Evolutionary conservation across 768 basidiomycete genomes (phyloP), one percentile per base, ranked within the genome.

Genomic region (Pisolithus sp.): DNA sequence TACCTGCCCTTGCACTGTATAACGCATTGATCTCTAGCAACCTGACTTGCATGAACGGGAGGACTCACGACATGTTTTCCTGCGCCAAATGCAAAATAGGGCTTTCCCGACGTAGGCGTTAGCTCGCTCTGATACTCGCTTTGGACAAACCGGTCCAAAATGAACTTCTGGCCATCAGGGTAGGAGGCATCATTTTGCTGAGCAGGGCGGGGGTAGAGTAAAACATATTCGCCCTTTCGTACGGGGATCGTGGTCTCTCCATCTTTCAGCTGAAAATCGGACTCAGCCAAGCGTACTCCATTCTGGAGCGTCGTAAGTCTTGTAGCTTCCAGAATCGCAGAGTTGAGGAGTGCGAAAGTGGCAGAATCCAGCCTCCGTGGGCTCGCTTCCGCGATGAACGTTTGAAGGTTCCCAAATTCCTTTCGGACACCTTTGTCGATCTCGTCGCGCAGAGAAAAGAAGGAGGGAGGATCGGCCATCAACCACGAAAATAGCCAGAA

Each of bases 381-480:
- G 39, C 31, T 53, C 1, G 52, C 54, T 5, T 44, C 21, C 1
- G 23, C 52, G 0, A 64, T 48, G 2, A 64, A 44, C 10, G 26
- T 24, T 21, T 56, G 57, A 44, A 64, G 42, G 38, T 34, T 38
- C 2, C 59, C 50, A 1, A 46, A 59, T 12, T 30, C 39, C 8
- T 37, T 53, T 24, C 52, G 34, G 5, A 64, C 47, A 0, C 54
- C 59, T 5, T 13, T n/a, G 31, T 81, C 79, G 17, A 81, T 63
- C 51, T 82, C 77, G 3, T 66, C 64, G 4, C 75, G 74, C 5
- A 80, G 68, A 46, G 71, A 74, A 26, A 68, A 67, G 62, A 79
- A 67, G 1, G 67, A 71, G 13, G 64, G 61, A 0, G 75, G 75
- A 50, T 75, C 62, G 47, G 71, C 68, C 36, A 80, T 65, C 26